A percentile compares a stretch with the other conserved stretches of the same genome.
Evolutionary conservation across 768 basidiomycete genomes (phyloP).

Genomic region (Suillus americanus): DNA sequence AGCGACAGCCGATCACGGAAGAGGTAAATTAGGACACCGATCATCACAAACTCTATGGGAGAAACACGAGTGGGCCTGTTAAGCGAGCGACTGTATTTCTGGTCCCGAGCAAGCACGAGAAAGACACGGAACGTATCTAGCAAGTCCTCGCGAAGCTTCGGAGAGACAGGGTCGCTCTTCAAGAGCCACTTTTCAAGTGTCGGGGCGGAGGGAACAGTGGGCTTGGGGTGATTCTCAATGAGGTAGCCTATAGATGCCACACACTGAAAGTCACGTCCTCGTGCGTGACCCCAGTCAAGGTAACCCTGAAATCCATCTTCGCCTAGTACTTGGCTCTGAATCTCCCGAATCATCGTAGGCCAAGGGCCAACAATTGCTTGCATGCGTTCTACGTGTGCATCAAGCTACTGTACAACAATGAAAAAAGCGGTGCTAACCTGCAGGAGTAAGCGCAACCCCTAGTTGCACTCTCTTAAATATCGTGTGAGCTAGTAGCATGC

Average conservation of each 20-base stretch:
- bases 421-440: constrained; percentile 33
- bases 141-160: constrained; percentile 27
- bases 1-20: constrained; percentile 34
- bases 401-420: constrained; percentile 1
- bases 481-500: not conserved
- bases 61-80: constrained; percentile 37
- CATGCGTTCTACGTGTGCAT: constrained; percentile 40
- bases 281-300: constrained; percentile 42
- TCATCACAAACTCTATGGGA: constrained; percentile 47
- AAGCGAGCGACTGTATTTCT: constrained; percentile 32
- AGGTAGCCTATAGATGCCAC: constrained; percentile 37
- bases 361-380: constrained; percentile 49
- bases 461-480: constrained; percentile 46
- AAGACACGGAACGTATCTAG: constrained; percentile 36
- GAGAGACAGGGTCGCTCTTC: constrained; percentile 23
- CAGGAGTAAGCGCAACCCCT: constrained; percentile 49
- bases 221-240: constrained; percentile 31
- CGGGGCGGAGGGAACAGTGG: constrained; percentile 23
- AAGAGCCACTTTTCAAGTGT: constrained; percentile 39
- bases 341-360: constrained; percentile 41
- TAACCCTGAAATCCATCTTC: constrained; percentile 37
- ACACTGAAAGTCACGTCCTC: constrained; percentile 48
- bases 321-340: constrained; percentile 37
- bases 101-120: constrained; percentile 32
- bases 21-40: constrained; percentile 40